A percentile compares a stretch with the other conserved stretches of the same genome.
phyloP scores from a whole-genome alignment of 805 yeast genomes.

The Metschnikowia orientalis region DNA sequence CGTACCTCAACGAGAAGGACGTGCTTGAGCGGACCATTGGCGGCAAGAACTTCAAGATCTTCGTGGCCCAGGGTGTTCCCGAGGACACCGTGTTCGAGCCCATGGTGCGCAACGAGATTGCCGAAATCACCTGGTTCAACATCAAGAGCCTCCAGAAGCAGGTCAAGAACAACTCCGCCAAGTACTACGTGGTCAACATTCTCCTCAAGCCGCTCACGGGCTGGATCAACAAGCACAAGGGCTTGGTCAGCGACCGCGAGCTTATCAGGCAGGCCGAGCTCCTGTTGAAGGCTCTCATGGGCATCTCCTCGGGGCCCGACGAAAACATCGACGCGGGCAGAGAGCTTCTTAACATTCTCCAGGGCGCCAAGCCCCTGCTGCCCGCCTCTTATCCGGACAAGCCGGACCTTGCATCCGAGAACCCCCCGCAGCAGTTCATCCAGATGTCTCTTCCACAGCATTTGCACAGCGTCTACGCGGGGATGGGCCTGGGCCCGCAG shows the following conservation, averaged over 20 bases:
- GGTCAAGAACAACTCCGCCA: conserved; percentile 33
- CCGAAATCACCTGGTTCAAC: conserved; percentile 74
- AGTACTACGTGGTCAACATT: conserved; percentile 44
- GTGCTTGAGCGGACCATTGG: conserved; percentile 74
- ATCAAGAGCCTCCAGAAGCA: conserved; percentile 42
- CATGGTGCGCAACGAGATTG: conserved; percentile 81
- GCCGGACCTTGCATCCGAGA: conserved; percentile 3
- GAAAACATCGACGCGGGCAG: conserved; percentile 63
- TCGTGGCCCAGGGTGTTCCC: conserved; percentile 71
- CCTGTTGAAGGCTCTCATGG: conserved; percentile 60
- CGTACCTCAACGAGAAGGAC: conserved; percentile 62
- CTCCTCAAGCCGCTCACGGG: conserved; percentile 48
- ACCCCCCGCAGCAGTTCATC: conserved; percentile 14
- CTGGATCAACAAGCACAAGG: conserved; percentile 54
- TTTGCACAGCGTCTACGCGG: conserved; percentile 22
- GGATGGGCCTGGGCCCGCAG: conserved; percentile 16
- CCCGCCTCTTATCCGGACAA: conserved; percentile 1
- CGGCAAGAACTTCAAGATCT: conserved; percentile 85
- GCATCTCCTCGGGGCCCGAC: conserved; percentile 39
- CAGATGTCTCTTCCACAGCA: conserved; percentile 33
- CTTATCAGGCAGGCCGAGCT: conserved; percentile 60
- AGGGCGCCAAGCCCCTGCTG: conserved; percentile 24
- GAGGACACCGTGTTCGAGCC: conserved; percentile 75
- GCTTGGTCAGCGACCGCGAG: conserved; percentile 47
- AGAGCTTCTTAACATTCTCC: conserved; percentile 62